Percentiles rank a stretch among this genome's conserved stretches.
phyloP scores from a whole-genome alignment of 2,329 filamentous ascomycete species.

The Ustilaginoidea virens region DNA sequence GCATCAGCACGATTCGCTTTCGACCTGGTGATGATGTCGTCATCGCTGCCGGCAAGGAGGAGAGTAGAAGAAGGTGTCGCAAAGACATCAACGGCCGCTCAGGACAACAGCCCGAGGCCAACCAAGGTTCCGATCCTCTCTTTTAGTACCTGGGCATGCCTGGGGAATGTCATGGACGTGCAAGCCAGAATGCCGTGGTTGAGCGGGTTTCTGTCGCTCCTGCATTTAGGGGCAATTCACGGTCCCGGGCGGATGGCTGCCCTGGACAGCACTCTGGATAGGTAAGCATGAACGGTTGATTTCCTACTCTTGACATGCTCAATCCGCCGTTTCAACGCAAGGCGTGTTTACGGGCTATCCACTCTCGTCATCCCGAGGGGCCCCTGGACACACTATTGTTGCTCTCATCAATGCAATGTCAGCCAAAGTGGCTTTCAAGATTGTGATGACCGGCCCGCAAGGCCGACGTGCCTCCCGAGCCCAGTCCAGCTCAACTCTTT shows the following conservation, averaged over 20 bases:
- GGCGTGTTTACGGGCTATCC: no score
- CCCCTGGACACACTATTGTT: no score
- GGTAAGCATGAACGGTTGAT: conserved; percentile 43
- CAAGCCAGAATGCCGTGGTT: conserved; percentile 84
- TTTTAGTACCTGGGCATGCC: conserved; percentile 64
- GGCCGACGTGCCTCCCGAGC: no score
- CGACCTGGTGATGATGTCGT: conserved; percentile 48
- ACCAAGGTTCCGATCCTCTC: conserved; percentile 50
- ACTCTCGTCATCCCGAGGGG: no score
- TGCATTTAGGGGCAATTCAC: conserved; percentile 56
- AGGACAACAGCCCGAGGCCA: conserved; percentile 3
- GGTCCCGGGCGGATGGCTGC: conserved; percentile 64
- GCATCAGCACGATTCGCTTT: conserved; percentile 51
- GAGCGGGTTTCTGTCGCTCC: conserved; percentile 55
- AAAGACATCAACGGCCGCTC: conserved; percentile 4
- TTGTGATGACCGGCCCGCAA: no score
- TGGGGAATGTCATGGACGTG: conserved; percentile 58
- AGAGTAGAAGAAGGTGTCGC: conserved; percentile 9
- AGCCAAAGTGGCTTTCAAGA: no score
- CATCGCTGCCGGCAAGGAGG: conserved; percentile 44
- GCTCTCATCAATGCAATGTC: no score
- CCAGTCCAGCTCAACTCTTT: no score
- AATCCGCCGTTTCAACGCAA: background rate
- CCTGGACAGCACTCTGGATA: conserved; percentile 69
- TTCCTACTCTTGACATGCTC: conserved; percentile 3